Evolutionary conservation across 2,329 filamentous ascomycete genomes (phyloP), one percentile per base, ranked within the genome.

Genomic region (Pseudogymnoascus sp.): DNA sequence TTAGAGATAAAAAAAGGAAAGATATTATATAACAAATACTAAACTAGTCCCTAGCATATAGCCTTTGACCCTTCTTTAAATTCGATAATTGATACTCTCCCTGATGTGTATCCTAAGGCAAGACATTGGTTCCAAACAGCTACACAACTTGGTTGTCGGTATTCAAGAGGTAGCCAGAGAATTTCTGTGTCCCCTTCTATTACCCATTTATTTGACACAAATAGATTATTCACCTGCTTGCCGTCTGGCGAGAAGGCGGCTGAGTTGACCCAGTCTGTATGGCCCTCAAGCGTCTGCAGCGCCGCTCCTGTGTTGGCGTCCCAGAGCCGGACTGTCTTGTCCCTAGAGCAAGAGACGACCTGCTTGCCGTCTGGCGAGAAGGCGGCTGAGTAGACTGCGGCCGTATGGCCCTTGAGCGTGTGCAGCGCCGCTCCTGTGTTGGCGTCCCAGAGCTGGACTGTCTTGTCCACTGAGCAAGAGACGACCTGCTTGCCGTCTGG

Each of bases 111-210:
- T 64, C 62, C 64, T 62, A 65, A 62, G 3, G 64, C 44, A 47
- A 62, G n/a, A 38, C 1, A 50, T 64, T 33, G 15, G 33, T 62
- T 17, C 64, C 62, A 62, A 62, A 63, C 31, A 64, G 64, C 42
- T 28, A 21, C 15, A 64, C 4, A 65, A 26, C 26, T 26, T 17
- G 40, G 61, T 13, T 38, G 5, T 62, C 62, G 50, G 42, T 65
- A 64, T 23, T 65, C 57, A 64, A 59, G 47, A 65, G 62, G 62
- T 13, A 65, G 44, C 64, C 59, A 64, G 21, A 65, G 40, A 62
- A 64, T 62, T 33, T 63, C 61, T 23, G 4, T 5, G 0, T 17
- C 17, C 3, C 53, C 47, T 28, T 63, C 62, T 42, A 57, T 26
- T 53, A 65, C 17, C 64, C 57, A 65, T 59, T 62, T 9, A 57